These are phyloP conservation scores for Ambrosiella xylebori DNA, from an alignment of 2,329 filamentous ascomycete species.

Conservation along the genomic window DNA sequence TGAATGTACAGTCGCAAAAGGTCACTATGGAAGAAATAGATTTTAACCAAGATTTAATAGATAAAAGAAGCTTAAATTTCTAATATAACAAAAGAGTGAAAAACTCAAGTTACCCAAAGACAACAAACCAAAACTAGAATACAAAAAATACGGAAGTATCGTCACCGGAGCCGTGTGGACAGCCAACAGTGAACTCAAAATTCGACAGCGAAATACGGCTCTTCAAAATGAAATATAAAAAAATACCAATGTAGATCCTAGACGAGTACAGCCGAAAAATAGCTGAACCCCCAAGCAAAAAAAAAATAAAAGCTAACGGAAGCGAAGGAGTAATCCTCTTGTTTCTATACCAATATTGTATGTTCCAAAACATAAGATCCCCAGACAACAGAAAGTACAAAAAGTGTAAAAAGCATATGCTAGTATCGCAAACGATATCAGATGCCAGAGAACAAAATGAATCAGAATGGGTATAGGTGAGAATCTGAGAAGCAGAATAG, in stretches of 20 bases:
- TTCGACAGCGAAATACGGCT: neutral
- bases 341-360: neutral
- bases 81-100: neutral
- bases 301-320: neutral
- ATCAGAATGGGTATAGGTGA: neutral
- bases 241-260: neutral
- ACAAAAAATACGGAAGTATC: neutral
- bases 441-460: constrained; percentile 3
- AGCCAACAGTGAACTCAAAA: neutral
- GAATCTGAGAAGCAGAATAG: neutral
- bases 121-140: neutral
- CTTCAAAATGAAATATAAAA: neutral
- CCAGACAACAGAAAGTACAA: neutral
- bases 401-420: neutral
- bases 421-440: constrained; percentile 1
- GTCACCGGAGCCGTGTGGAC: neutral
- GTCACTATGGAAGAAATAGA: neutral
- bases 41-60: neutral
- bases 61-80: neutral
- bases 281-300: too few relatives aligned
- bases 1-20: neutral
- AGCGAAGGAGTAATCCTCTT: neutral
- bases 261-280: neutral
- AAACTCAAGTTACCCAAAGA: neutral
- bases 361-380: neutral